Evolutionary conservation across 176 grass and related monocot genomes (phyloP).

Genomic region (Panicum miliaceum): DNA sequence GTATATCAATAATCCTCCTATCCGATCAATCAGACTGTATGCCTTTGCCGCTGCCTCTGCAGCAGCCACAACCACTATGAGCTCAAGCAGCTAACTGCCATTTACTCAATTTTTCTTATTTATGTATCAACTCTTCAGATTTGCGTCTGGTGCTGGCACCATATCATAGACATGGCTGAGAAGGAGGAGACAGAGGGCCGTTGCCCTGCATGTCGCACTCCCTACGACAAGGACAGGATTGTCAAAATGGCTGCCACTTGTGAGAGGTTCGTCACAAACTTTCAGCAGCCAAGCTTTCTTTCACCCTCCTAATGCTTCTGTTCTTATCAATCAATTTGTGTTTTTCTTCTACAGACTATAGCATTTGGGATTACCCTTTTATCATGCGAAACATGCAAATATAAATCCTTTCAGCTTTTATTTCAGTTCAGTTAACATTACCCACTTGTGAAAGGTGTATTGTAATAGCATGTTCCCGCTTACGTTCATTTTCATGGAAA

Average conservation of each 20-base stretch:
- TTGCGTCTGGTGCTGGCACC: constrained; percentile 99
- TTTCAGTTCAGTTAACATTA: neutral
- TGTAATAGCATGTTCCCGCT: neutral
- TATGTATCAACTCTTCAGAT: constrained; percentile 49
- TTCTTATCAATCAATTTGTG: neutral
- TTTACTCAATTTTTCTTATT: neutral
- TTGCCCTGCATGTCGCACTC: constrained; percentile 82
- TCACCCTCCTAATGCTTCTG: neutral
- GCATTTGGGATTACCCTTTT: neutral
- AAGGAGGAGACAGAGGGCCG: constrained; percentile 93
- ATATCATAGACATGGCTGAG: constrained; percentile 95
- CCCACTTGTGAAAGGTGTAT: neutral
- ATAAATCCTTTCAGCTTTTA: neutral
- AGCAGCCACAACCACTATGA: neutral
- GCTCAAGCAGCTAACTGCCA: neutral
- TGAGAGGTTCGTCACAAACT: constrained; percentile 55
- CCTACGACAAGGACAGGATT: constrained; percentile 96
- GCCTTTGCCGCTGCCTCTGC: neutral
- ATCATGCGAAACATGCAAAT: neutral
- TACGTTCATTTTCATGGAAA: constrained; percentile 22
- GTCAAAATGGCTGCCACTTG: constrained; percentile 86
- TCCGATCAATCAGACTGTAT: neutral
- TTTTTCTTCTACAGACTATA: neutral
- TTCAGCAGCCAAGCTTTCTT: neutral
- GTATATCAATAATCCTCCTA: neutral